Conservation (phyloP, 2,329 filamentous ascomycete species). For the Botrytis galanthina region DNA sequence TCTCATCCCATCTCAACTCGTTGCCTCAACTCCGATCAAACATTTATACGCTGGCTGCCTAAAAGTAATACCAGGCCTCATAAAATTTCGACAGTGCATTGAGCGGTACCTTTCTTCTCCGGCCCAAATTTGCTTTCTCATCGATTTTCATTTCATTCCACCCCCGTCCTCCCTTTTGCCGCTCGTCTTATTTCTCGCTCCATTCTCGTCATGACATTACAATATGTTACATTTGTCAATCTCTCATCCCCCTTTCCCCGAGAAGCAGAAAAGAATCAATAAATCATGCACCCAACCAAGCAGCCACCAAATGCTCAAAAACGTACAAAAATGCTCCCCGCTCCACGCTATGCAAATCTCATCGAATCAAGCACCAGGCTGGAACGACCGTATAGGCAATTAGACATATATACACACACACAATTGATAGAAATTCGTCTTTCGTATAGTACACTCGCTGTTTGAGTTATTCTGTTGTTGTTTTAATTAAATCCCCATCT, state of each 20-base stretch:
- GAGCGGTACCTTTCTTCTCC: neutral
- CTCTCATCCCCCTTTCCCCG: neutral
- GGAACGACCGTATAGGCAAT: slow-evolving; percentile 5
- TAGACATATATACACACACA: slow-evolving; percentile 12
- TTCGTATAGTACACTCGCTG: neutral
- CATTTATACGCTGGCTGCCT: neutral
- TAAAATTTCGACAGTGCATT: neutral
- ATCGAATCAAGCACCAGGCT: slow-evolving; percentile 22
- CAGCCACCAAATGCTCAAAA: slow-evolving; percentile 6
- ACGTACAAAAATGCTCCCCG: neutral
- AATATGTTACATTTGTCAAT: slow-evolving; percentile 9
- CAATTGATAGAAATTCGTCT: neutral
- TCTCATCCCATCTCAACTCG: neutral
- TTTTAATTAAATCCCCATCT: slow-evolving; percentile 29
- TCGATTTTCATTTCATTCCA: neutral
- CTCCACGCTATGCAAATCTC: slow-evolving; percentile 18
- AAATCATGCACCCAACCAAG: neutral
- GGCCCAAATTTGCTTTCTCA: neutral
- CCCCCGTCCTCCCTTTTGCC: neutral
- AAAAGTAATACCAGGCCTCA: neutral
- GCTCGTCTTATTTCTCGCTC: too few species aligned
- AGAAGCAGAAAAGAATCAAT: neutral
- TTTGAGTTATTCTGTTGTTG: neutral
- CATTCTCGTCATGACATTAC: neutral
- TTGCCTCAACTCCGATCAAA: neutral